Evolutionary conservation across 768 basidiomycete species (phyloP).

Genomic region (Tylopilus intermedius): DNA sequence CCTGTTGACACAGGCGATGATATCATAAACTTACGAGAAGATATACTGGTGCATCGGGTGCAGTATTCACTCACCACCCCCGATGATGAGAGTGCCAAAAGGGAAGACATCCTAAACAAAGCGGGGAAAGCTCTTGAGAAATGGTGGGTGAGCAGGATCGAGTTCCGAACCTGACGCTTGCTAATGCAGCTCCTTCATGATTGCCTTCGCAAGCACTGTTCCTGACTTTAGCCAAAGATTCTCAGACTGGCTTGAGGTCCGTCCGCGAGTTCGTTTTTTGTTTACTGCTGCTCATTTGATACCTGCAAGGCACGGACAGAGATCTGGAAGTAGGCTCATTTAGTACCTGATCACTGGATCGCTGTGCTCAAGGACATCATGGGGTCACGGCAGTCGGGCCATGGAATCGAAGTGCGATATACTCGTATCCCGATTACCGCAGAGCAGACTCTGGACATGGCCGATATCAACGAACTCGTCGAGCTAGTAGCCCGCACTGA

Average conservation of each 20-base stretch:
- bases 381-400: constrained; percentile 45
- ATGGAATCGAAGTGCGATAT: constrained; percentile 66
- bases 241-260: constrained; percentile 80
- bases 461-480: constrained; percentile 71
- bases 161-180: background rate
- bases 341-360: constrained; percentile 27
- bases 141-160: constrained; percentile 53
- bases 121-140: constrained; percentile 79
- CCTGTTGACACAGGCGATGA: constrained; percentile 63
- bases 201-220: constrained; percentile 80
- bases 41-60: constrained; percentile 76
- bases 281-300: background rate
- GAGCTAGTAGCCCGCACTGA: constrained; percentile 69
- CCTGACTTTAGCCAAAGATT: constrained; percentile 67
- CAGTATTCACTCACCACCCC: constrained; percentile 81
- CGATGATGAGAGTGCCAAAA: constrained; percentile 52
- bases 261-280: constrained; percentile 8
- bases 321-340: constrained; percentile 76
- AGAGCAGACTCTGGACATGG: constrained; percentile 73
- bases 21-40: constrained; percentile 87
- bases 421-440: constrained; percentile 89
- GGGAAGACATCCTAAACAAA: constrained; percentile 53
- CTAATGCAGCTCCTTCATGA: constrained; percentile 75
- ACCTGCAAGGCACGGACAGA: constrained; percentile 66
- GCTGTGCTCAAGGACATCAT: constrained; percentile 86